These are phyloP conservation scores for Sarocladium brachiariae DNA, from an alignment of 2,329 filamentous ascomycete species.

Conservation along the genomic window DNA sequence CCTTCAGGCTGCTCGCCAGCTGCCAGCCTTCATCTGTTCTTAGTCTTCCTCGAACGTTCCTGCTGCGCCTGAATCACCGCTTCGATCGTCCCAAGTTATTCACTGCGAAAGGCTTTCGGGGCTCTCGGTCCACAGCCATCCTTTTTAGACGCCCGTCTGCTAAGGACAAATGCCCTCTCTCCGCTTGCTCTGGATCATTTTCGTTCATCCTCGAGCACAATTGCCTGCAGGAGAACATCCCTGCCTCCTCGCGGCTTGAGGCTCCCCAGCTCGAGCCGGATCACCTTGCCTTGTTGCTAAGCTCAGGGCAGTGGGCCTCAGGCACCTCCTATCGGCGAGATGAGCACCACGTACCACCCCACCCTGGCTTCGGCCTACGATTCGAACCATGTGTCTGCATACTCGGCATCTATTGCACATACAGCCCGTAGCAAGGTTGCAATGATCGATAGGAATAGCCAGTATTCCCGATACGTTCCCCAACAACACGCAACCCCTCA, in stretches of 20 bases:
- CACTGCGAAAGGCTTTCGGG: not conserved
- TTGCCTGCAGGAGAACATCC: not conserved
- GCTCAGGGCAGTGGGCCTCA: constrained; percentile 31
- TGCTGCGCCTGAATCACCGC: not conserved
- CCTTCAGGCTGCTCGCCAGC: not conserved
- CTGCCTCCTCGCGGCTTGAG: not conserved
- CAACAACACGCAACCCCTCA: constrained; percentile 12
- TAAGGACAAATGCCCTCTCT: not conserved
- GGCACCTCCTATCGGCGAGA: constrained; percentile 45
- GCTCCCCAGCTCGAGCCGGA: not conserved
- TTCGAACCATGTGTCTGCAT: constrained; percentile 35
- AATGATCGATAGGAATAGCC: constrained; percentile 26
- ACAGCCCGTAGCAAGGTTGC: constrained; percentile 23
- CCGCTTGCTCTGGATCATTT: not conserved
- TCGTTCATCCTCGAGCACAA: not conserved
- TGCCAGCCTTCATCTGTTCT: not conserved
- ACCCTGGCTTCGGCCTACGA: constrained; percentile 38
- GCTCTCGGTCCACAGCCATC: not conserved
- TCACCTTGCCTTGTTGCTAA: not conserved
- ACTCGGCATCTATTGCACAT: constrained; percentile 28
- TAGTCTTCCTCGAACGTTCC: not conserved
- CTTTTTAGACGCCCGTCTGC: not conserved
- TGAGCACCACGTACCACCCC: constrained; percentile 47
- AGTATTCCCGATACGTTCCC: constrained; percentile 24
- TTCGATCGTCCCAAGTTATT: not conserved